Evolutionary conservation across 2,329 filamentous ascomycete genomes (phyloP), one percentile per base, ranked within the genome.

Genomic region (Alternaria incomplexa): DNA sequence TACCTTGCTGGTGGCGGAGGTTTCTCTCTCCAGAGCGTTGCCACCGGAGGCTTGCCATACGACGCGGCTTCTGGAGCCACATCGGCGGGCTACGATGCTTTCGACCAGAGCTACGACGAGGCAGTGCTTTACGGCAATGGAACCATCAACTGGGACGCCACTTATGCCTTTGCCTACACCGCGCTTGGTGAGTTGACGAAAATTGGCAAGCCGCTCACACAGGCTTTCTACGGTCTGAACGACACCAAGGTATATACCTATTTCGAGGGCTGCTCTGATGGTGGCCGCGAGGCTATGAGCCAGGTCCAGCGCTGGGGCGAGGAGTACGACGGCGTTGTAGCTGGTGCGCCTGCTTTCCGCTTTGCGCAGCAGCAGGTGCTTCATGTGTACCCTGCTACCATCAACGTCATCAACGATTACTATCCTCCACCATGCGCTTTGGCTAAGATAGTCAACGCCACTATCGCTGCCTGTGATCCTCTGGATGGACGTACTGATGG

Each of bases 401-500:
- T 83, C 46, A 80, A 84, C 69, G 64, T 78, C 55, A 79, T 74
- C 1, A 62, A 79, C 13, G 75, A 73, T 54, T 85, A 85, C 69
- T 82, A 75, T 58, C 83, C 80, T 12, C 79, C 76, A 17, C 78
- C 80, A 12, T 84, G 83, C 67, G 84, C 85, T 53, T 68, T 87
- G 13, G 77, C 80, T 6, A 83, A 82, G 68, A 87, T 88, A 48
- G 80, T 85, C 20, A 88, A 87, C 68, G 78, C 80, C 43, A 88
- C 86, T 6, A 87, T 88, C 50, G 77, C 78, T 1, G 82, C 82
- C 36, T 89, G 87, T 54, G 86, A 89, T 64, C 77, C 81, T 8
- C 78, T 89, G 6, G 87, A 89, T 58, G 86, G 87, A 6, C 80
- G 80, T 47, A 81, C 79, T 1, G 86, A 89, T 58, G 85, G 86